Evolutionary conservation across 768 basidiomycete species (phyloP).

Genomic region (Suillus hirtellus): DNA sequence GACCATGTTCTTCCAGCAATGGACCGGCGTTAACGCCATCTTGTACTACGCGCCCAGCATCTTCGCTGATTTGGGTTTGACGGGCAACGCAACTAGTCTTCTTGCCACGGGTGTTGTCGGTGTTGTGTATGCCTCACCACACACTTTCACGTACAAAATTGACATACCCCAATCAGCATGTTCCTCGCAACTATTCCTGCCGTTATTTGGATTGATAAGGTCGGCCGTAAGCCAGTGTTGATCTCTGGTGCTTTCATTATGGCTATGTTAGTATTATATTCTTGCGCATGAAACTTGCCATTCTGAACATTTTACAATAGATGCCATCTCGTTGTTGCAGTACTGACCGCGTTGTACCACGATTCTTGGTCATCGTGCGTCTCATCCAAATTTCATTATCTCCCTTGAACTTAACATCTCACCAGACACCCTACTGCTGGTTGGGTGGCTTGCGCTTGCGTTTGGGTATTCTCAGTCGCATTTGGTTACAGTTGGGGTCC

Average conservation of each 20-base stretch:
- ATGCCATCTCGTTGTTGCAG: conserved; percentile 70
- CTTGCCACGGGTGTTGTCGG: conserved; percentile 76
- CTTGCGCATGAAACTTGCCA: conserved; percentile 15
- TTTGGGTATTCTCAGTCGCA: conserved; percentile 74
- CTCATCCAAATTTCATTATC: conserved; percentile 1
- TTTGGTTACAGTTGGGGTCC: conserved; percentile 84
- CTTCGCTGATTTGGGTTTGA: conserved; percentile 60
- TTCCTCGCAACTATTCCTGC: conserved; percentile 79
- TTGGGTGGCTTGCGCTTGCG: conserved; percentile 67
- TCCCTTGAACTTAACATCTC: not conserved
- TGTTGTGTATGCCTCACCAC: conserved; percentile 53
- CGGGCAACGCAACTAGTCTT: conserved; percentile 58
- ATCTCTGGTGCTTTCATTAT: conserved; percentile 75
- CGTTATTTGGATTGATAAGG: conserved; percentile 77
- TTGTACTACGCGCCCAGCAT: conserved; percentile 78
- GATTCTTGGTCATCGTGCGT: conserved; percentile 53
- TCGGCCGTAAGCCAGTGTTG: conserved; percentile 73
- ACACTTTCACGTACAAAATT: not conserved
- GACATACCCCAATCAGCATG: conserved; percentile 45
- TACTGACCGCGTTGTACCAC: conserved; percentile 60
- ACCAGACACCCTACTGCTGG: conserved; percentile 50
- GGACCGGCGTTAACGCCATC: conserved; percentile 78
- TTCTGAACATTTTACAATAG: conserved; percentile 31
- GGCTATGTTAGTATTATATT: conserved; percentile 47
- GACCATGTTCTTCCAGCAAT: conserved; percentile 83